These are phyloP conservation scores for Aphanomyces astaci DNA, from an alignment of 352 stramenopile genomes.

Conservation along the genomic window DNA sequence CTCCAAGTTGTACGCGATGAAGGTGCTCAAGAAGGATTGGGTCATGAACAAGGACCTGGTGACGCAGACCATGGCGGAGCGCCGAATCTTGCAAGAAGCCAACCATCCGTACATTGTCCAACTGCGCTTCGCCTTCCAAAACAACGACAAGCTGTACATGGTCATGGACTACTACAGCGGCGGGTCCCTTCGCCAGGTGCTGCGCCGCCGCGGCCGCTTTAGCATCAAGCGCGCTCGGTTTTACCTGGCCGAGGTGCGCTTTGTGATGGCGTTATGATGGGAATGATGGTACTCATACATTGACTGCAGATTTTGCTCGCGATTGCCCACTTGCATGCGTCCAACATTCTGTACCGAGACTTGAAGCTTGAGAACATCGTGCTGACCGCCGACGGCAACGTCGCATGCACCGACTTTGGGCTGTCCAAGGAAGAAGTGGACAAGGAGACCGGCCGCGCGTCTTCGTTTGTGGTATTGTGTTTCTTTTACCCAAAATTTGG, in stretches of 20 bases:
- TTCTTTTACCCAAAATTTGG: too few relatives aligned
- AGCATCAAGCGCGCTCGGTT: slow-evolving; percentile 65
- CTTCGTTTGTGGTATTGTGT: slow-evolving; percentile 48
- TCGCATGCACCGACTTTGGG: slow-evolving; percentile 64
- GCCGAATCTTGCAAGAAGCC: slow-evolving; percentile 61
- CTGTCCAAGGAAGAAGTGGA: slow-evolving; percentile 70
- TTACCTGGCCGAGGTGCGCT: slow-evolving; percentile 37
- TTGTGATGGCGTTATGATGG: too few relatives aligned
- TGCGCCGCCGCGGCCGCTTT: slow-evolving; percentile 53
- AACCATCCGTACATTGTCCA: slow-evolving; percentile 73
- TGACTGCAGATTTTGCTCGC: slow-evolving; percentile 58
- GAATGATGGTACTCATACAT: too few relatives aligned
- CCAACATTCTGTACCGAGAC: slow-evolving; percentile 65
- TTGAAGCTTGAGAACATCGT: slow-evolving; percentile 74
- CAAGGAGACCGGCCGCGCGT: slow-evolving; percentile 48
- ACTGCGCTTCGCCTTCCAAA: slow-evolving; percentile 68
- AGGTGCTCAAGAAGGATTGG: slow-evolving; percentile 74
- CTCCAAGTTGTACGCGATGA: slow-evolving; percentile 62
- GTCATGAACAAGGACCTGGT: slow-evolving; percentile 76
- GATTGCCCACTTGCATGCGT: slow-evolving; percentile 50
- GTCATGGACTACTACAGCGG: slow-evolving; percentile 77
- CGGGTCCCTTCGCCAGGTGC: slow-evolving; percentile 53
- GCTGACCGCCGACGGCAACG: slow-evolving; percentile 57
- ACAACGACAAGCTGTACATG: slow-evolving; percentile 76
- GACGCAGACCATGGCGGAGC: slow-evolving; percentile 68